A percentile compares a stretch with the other conserved stretches of the same genome.
Conservation (phyloP, 306 rosid species). For the Oemleria cerasiformis region DNA sequence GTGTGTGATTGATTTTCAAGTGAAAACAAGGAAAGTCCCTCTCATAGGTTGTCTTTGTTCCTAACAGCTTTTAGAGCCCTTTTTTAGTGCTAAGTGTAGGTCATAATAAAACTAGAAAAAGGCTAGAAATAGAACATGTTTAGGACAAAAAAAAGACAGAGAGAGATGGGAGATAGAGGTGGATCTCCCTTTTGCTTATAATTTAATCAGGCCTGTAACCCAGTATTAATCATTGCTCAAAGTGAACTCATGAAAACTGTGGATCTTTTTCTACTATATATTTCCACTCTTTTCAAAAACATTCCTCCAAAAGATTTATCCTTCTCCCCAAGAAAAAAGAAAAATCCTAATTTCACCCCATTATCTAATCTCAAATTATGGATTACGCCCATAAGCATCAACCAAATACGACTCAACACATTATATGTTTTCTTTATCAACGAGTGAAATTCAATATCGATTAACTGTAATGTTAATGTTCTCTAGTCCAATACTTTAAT, state of each 20-base stretch:
- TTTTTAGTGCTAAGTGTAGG: constrained; percentile 10
- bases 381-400: too few relatives aligned
- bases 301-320: background rate
- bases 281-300: background rate
- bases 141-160: background rate
- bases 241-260: background rate
- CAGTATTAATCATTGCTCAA: background rate
- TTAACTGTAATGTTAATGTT: too few relatives aligned
- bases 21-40: background rate
- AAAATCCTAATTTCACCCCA: too few relatives aligned
- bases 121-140: background rate
- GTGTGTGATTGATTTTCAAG: background rate
- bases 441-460: too few relatives aligned
- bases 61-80: background rate
- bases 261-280: background rate
- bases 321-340: background rate
- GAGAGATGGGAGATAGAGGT: background rate
- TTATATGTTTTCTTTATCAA: too few relatives aligned
- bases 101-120: constrained; percentile 2
- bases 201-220: background rate
- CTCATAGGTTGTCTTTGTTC: background rate
- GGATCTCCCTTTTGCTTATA: background rate
- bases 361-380: too few relatives aligned
- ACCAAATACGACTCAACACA: too few relatives aligned
- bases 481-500: background rate